Evolutionary conservation across 2,329 filamentous ascomycete genomes (phyloP), one percentile per base, ranked within the genome.

Genomic region (Ophiosphaerella herpotricha): DNA sequence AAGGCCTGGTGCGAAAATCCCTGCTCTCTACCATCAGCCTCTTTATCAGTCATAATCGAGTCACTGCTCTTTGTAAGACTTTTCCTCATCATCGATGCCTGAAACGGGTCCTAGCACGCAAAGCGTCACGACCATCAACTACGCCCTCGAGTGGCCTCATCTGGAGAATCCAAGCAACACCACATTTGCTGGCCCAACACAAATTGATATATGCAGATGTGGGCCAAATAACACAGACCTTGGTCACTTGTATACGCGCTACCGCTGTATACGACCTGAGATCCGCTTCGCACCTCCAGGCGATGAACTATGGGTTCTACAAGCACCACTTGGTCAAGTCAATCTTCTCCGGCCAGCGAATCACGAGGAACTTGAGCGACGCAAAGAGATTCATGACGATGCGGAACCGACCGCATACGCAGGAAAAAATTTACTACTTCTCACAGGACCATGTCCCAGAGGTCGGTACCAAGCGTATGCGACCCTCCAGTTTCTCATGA

Each of bases 101-200:
- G 63, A 39, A 51, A 64, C 16, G 54, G 67, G 9, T 39, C 61
- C n/a, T 55, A 57, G 18, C 63, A 71, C 46, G 73, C 72, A 5
- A 62, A 68, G 73, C 9, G 47, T 71, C 5, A 67, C 63, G 14
- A 64, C 64, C 2, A 58, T 79, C 33, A 73, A 71, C 46, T 72
- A 72, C 69, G 45, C 49, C 6, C 55, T 70, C 13, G 39, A 50
- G 14, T 70, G 66, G 63, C 58, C 61, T 4, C 55, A 61, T 47
- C 54, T 72, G 5, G 57, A 67, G 4, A 61, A 67, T 32, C 67
- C 68, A 1, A 64, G 60, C 51, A 67, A 67, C 39, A 64, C 60
- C 7, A 70, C 69, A 6, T 70, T 68, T 34, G 60, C 55, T 9
- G 61, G 64, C 5, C 43, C 51, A 7, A 54, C 57, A 7, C 66